phyloP scores from a whole-genome alignment of 257 asterid genomes.

The Jaltomata sinuosa region DNA sequence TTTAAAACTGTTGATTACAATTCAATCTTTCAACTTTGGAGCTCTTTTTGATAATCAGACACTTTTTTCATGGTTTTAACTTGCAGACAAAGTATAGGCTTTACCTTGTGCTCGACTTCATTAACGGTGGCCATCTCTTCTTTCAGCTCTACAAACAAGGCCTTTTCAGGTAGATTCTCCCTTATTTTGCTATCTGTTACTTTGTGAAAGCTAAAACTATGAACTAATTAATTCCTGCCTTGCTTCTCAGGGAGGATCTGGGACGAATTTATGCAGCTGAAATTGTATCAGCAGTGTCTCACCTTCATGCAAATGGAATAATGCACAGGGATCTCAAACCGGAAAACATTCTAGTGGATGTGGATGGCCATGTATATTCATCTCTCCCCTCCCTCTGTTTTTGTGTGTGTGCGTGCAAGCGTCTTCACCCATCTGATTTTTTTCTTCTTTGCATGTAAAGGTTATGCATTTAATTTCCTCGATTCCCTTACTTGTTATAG shows the following conservation, averaged over 20 bases:
- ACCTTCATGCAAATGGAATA: constrained; percentile 56
- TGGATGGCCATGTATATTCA: constrained; percentile 56
- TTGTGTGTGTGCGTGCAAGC: not conserved
- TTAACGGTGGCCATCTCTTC: constrained; percentile 73
- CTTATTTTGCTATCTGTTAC: not conserved
- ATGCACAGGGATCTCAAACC: constrained; percentile 74
- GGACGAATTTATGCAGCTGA: constrained; percentile 55
- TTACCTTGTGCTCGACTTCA: constrained; percentile 66
- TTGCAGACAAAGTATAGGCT: constrained; percentile 67
- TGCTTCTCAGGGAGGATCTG: constrained; percentile 45
- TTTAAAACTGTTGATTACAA: not conserved
- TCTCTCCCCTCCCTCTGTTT: not conserved
- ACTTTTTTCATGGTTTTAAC: not conserved
- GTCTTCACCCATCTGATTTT: not conserved
- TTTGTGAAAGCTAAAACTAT: not conserved
- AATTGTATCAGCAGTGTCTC: constrained; percentile 52
- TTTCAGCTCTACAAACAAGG: constrained; percentile 67
- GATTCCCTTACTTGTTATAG: not conserved
- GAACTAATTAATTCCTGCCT: constrained; percentile 1
- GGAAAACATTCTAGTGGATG: constrained; percentile 55
- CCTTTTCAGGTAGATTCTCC: constrained; percentile 46
- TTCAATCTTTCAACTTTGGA: not conserved
- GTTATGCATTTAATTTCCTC: constrained; percentile 25
- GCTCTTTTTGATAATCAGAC: not conserved
- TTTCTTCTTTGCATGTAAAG: not conserved